Conservation (phyloP, 208 protist genomes). For the Acanthamoeba sp. region DNA sequence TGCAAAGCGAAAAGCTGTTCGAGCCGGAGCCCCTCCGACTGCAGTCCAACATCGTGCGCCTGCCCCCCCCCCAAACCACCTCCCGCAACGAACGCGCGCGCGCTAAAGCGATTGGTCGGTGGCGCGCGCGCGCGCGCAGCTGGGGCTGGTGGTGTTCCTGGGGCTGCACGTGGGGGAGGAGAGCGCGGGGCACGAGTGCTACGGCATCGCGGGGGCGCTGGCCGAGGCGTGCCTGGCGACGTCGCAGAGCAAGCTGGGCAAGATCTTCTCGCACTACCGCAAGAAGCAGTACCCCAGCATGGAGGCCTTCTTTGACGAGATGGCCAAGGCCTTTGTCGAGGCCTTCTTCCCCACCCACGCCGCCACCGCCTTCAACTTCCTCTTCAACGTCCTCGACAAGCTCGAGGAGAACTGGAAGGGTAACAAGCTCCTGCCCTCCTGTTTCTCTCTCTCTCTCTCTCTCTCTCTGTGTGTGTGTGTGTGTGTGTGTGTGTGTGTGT, state of each 20-base stretch:
- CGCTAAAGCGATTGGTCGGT: no score
- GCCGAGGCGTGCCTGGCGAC: constrained; percentile 66
- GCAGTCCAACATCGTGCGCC: constrained; percentile 39
- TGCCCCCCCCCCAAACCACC: neutral
- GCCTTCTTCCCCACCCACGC: constrained; percentile 68
- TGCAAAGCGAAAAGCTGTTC: constrained; percentile 67
- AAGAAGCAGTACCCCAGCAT: constrained; percentile 68
- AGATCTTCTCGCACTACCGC: constrained; percentile 67
- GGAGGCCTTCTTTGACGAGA: constrained; percentile 68
- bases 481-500: neutral
- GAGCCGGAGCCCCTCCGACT: constrained; percentile 54
- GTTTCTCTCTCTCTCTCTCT: neutral
- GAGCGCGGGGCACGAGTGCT: constrained; percentile 29
- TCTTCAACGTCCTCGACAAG: constrained; percentile 63
- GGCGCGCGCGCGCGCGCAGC: no score
- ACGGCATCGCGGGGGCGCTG: constrained; percentile 40
- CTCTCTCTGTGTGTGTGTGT: neutral
- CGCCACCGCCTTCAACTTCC: constrained; percentile 35
- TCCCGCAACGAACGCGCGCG: no score
- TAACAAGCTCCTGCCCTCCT: neutral
- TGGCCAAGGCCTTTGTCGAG: constrained; percentile 27
- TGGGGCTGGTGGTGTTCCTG: constrained; percentile 62
- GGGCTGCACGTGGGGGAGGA: constrained; percentile 67
- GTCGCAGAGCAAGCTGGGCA: constrained; percentile 62
- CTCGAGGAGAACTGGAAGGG: constrained; percentile 72